phyloP scores from a whole-genome alignment of 2,329 filamentous ascomycete genomes.

The Penicillium verrucosum region DNA sequence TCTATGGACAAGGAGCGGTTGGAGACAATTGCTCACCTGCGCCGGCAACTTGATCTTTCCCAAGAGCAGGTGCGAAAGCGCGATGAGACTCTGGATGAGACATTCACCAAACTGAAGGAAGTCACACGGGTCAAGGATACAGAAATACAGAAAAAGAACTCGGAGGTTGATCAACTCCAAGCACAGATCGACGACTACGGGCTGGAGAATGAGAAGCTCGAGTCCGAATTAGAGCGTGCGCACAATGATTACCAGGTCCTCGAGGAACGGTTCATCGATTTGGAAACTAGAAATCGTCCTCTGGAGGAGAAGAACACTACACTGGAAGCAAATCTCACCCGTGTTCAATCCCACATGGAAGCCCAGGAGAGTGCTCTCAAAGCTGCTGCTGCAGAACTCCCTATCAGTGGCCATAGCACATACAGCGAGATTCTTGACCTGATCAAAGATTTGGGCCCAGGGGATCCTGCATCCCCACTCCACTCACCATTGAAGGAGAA shows the following conservation, averaged over 20 bases:
- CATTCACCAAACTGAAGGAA: constrained; percentile 32
- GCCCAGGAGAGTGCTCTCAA: constrained; percentile 39
- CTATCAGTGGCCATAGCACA: constrained; percentile 32
- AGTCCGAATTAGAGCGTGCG: constrained; percentile 32
- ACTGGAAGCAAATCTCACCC: constrained; percentile 36
- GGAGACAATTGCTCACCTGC: constrained; percentile 33
- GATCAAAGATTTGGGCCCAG: constrained; percentile 34
- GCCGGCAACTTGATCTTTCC: constrained; percentile 31
- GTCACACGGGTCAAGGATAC: constrained; percentile 31
- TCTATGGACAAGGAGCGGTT: constrained; percentile 29
- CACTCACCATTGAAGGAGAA: constrained; percentile 17
- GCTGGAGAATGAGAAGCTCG: constrained; percentile 36
- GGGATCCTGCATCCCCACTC: constrained; percentile 14
- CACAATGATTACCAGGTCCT: constrained; percentile 35
- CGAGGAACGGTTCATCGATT: constrained; percentile 32
- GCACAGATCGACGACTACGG: constrained; percentile 34
- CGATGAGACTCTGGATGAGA: constrained; percentile 35
- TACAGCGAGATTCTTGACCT: constrained; percentile 41
- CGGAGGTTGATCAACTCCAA: constrained; percentile 38
- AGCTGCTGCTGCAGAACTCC: constrained; percentile 36
- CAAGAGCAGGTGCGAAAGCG: constrained; percentile 37
- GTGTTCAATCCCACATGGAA: constrained; percentile 35
- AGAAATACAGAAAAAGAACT: constrained; percentile 36
- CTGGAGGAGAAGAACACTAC: constrained; percentile 39
- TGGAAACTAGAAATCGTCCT: constrained; percentile 36